Base-by-base conservation (phyloP, 1,284 basidiomycete species). In the Pholiota adiposa region DNA sequence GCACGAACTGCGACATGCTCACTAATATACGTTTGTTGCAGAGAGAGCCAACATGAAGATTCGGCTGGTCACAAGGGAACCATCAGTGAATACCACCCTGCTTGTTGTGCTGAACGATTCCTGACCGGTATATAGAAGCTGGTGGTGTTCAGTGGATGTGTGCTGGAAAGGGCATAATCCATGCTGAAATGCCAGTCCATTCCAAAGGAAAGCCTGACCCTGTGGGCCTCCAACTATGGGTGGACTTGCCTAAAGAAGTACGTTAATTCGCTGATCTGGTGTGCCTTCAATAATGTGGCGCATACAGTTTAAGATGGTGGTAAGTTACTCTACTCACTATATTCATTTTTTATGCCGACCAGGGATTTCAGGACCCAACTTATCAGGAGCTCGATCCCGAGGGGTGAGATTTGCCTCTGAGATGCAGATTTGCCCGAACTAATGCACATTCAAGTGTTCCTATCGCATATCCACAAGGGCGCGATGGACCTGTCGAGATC, bases 141-240 rank as follows among this genome's bases (percentile, higher is more conserved):
- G 96, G 96, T 7, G 95, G 94, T 58, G 88, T 97, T 2, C 96
- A 97, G 70, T 97, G 94, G 93, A 97, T 97, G 95, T 90, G 88
- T 69, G 95, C 94, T 11, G 93, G 92, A 62, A 75, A 77, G 67
- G 85, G 84, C 68, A 90, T 92, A 69, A 89, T 95, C 58, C 93
- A 95, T 68, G 89, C 91, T 3, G 93, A 93, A 76, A 97, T 98
- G 93, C 96, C 97, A 2, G 79, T 94, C 4, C 89, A 92, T 64
- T 86, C 78, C 5, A 75, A 81, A 21, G 87, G 86, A n/a, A 63
- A 78, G 3, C 88, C 91, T 2, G 77, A 92, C 72, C 83, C 95
- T 68, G 70, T 83, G 29, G 96, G 94, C 6, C 79, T 98, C 40
- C 96, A 98, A 70, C 85, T 98, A 25, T 98, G 96, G 97, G 80